Evolutionary conservation across 169 alveolate species (phyloP).

Genomic region (Cyclospora cayetanensis): DNA sequence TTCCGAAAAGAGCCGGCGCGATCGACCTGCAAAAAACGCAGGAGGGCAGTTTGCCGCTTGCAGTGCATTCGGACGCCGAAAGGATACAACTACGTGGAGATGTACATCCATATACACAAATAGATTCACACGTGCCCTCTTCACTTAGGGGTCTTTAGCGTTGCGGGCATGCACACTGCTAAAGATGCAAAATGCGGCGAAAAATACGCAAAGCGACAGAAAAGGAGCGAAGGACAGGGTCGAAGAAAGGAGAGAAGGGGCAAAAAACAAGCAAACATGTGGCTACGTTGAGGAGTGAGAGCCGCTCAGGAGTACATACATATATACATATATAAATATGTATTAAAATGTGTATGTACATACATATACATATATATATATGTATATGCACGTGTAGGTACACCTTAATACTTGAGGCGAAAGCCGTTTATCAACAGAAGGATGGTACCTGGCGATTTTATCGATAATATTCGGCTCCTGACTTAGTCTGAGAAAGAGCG

Average conservation of each 20-base stretch:
- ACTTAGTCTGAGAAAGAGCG: conserved; percentile 78
- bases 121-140: too few relatives aligned
- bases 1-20: conserved; percentile 98
- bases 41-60: too few relatives aligned
- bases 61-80: too few relatives aligned
- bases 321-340: too few relatives aligned
- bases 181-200: too few relatives aligned
- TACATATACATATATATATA: neutral
- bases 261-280: neutral
- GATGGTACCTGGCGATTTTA: conserved; percentile 85
- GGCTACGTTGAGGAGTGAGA: too few relatives aligned
- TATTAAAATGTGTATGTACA: too few relatives aligned
- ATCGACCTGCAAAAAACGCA: conserved; percentile 86
- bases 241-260: neutral
- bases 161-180: too few relatives aligned
- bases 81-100: neutral
- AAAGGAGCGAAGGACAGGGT: neutral
- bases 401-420: neutral
- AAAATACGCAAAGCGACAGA: too few relatives aligned
- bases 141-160: too few relatives aligned
- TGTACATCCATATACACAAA: neutral
- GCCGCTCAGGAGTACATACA: too few relatives aligned
- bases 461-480: conserved; percentile 85
- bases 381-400: neutral
- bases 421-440: neutral